Conservation (phyloP, 1,284 basidiomycete species). For the Malassezia arunalokei region DNA sequence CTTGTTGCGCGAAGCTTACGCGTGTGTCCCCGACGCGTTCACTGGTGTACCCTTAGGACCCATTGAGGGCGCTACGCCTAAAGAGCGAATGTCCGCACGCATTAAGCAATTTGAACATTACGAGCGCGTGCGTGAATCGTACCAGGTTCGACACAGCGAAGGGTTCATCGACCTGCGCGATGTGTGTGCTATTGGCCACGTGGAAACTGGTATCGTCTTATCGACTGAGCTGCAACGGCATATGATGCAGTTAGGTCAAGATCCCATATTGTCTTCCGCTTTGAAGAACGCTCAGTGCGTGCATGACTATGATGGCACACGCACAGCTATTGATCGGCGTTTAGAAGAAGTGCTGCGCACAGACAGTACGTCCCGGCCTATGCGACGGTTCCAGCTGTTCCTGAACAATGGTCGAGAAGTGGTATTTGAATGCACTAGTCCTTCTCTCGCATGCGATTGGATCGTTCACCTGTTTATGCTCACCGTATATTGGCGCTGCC, state of each 20-base stretch:
- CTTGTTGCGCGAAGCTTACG: constrained; percentile 51
- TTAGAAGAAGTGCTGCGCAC: constrained; percentile 54
- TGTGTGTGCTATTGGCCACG: constrained; percentile 56
- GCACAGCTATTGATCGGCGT: neutral
- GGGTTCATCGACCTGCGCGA: constrained; percentile 60
- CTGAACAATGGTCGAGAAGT: constrained; percentile 59
- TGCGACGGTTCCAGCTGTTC: constrained; percentile 64
- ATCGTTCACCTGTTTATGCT: constrained; percentile 59
- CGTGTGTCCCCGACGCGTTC: constrained; percentile 54
- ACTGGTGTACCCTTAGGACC: constrained; percentile 19
- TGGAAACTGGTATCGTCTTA: constrained; percentile 16
- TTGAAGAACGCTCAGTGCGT: neutral
- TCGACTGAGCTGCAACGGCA: constrained; percentile 1
- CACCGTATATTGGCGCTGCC: constrained; percentile 62
- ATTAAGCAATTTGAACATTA: constrained; percentile 28
- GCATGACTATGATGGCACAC: constrained; percentile 12
- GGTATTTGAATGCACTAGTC: constrained; percentile 55
- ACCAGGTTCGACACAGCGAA: constrained; percentile 58
- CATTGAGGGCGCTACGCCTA: constrained; percentile 18
- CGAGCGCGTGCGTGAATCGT: constrained; percentile 52
- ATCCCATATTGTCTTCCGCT: neutral
- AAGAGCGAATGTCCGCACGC: constrained; percentile 41
- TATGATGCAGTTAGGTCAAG: neutral
- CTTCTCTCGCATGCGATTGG: constrained; percentile 62
- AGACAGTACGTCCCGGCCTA: constrained; percentile 51